These are phyloP conservation scores for Phlebiopsis flavidoalba DNA, from an alignment of 768 basidiomycete genomes.

Conservation along the genomic window DNA sequence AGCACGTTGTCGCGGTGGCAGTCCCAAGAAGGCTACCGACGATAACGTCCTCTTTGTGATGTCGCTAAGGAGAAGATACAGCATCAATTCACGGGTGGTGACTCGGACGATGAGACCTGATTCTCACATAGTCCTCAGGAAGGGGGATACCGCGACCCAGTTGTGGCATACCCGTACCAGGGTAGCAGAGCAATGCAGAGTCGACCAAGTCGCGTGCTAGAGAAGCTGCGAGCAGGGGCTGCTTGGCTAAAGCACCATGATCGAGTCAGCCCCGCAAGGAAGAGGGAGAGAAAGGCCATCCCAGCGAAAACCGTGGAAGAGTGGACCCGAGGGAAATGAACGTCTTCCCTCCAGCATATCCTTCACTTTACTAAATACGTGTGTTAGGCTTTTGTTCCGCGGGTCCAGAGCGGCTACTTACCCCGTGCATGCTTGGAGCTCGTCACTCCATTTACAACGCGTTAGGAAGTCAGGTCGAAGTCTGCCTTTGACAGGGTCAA, in stretches of 20 bases:
- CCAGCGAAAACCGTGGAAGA: conserved; percentile 63
- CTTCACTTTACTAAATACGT: conserved; percentile 24
- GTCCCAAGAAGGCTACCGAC: conserved; percentile 58
- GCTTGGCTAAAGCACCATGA: conserved; percentile 48
- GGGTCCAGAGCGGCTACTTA: conserved; percentile 16
- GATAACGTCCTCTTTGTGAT: conserved; percentile 67
- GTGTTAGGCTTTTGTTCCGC: neutral
- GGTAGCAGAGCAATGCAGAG: conserved; percentile 48
- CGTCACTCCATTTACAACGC: conserved; percentile 56
- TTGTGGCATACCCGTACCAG: conserved; percentile 46
- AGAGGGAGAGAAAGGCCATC: conserved; percentile 58
- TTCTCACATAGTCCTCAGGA: conserved; percentile 57
- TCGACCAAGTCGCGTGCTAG: conserved; percentile 42
- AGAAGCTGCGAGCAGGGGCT: conserved; percentile 29
- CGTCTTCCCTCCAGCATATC: conserved; percentile 44
- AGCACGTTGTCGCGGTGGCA: conserved; percentile 42
- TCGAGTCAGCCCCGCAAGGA: conserved; percentile 59
- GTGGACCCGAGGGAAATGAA: conserved; percentile 69
- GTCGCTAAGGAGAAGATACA: conserved; percentile 35
- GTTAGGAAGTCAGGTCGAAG: conserved; percentile 64
- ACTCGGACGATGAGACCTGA: neutral
- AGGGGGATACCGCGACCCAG: conserved; percentile 60
- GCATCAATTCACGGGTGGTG: neutral
- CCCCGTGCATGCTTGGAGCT: conserved; percentile 50
- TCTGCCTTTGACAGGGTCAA: conserved; percentile 27